phyloP scores from a whole-genome alignment of 306 rosid genomes.

The Lathyrus oleraceus region DNA sequence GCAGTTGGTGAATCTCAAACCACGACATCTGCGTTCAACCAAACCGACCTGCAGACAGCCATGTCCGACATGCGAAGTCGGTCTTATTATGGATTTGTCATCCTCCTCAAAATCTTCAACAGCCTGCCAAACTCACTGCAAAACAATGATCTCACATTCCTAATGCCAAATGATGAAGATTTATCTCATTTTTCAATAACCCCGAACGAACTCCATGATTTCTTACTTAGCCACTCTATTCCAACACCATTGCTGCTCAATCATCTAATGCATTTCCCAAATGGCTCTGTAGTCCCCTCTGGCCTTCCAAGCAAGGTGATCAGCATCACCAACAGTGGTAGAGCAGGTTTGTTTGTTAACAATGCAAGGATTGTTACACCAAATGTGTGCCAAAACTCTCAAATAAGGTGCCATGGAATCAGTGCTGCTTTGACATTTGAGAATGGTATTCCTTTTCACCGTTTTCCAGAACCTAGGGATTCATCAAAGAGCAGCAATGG shows the following conservation, averaged over 20 bases:
- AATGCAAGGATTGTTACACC: constrained; percentile 57
- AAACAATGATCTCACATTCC: constrained; percentile 48
- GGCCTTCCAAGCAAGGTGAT: constrained; percentile 48
- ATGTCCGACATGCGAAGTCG: constrained; percentile 53
- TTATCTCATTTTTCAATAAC: constrained; percentile 47
- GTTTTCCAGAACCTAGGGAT: constrained; percentile 21
- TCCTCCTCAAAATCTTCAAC: constrained; percentile 56
- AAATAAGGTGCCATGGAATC: constrained; percentile 58
- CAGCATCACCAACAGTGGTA: constrained; percentile 49
- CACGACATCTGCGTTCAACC: constrained; percentile 33
- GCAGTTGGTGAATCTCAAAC: constrained; percentile 42
- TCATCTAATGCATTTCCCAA: constrained; percentile 52
- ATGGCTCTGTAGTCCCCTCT: constrained; percentile 63
- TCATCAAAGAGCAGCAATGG: constrained; percentile 17
- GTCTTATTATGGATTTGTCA: constrained; percentile 62
- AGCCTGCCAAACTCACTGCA: constrained; percentile 43
- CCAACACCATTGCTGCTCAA: constrained; percentile 48
- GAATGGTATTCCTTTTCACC: constrained; percentile 13
- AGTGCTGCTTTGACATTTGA: constrained; percentile 44
- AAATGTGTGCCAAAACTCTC: constrained; percentile 47
- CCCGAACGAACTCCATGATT: constrained; percentile 41
- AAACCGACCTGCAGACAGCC: constrained; percentile 55
- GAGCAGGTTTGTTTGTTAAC: constrained; percentile 47
- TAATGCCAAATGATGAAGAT: constrained; percentile 56
- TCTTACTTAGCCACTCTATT: constrained; percentile 55